Evolutionary conservation across 108 stramenopile genomes (phyloP).

Genomic region (Heterococcus sp.): DNA sequence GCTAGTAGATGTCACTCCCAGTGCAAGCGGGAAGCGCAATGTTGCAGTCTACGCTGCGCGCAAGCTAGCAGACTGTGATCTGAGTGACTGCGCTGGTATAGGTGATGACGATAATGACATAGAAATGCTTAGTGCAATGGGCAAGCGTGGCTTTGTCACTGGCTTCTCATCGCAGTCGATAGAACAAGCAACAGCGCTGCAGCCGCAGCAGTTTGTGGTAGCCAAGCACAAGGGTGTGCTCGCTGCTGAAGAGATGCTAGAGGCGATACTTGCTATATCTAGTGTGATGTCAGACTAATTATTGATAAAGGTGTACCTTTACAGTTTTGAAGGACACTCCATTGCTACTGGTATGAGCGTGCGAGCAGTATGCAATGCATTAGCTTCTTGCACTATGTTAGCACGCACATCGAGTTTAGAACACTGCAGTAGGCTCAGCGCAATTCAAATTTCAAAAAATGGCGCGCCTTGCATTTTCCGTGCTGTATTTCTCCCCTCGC

Average conservation of each 20-base stretch:
- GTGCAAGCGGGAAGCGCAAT: conserved; percentile 25
- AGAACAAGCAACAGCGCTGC: conserved; percentile 7
- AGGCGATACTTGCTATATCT: no score
- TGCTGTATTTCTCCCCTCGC: no score
- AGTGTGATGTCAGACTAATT: no score
- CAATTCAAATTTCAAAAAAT: no score
- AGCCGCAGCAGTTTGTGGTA: conserved; percentile 11
- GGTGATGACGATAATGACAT: conserved; percentile 44
- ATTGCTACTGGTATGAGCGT: no score
- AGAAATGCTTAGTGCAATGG: conserved; percentile 15
- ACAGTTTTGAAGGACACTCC: no score
- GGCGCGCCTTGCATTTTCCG: no score
- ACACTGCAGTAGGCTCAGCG: no score
- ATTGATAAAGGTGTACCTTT: no score
- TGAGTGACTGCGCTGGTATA: conserved; percentile 24
- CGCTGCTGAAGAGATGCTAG: conserved; percentile 27
- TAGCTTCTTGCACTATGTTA: no score
- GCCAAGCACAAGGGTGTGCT: conserved; percentile 15
- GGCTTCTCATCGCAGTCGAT: conserved; percentile 27
- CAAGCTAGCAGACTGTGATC: neutral
- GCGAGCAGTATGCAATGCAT: no score
- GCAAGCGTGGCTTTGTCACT: conserved; percentile 24
- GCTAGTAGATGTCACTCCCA: conserved; percentile 23
- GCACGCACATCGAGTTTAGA: no score
- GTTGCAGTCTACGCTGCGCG: conserved; percentile 13